phyloP scores from a whole-genome alignment of 2,329 filamentous ascomycete genomes.

The Colletotrichum tabaci region DNA sequence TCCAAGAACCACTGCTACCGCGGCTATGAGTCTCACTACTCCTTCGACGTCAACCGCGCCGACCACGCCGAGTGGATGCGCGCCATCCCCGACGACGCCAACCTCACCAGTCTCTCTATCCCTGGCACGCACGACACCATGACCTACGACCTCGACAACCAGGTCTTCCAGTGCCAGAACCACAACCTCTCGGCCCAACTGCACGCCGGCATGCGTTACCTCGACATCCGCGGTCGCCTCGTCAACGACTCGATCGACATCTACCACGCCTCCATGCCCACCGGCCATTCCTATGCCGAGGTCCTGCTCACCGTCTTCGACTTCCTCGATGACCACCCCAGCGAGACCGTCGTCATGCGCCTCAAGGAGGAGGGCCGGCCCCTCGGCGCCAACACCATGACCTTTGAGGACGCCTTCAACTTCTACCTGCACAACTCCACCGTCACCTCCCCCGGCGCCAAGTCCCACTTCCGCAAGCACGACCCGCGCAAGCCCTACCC shows the following conservation, averaged over 20 bases:
- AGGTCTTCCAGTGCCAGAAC: slow-evolving; percentile 64
- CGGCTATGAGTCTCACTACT: slow-evolving; percentile 55
- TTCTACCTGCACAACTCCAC: slow-evolving; percentile 54
- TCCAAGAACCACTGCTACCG: slow-evolving; percentile 48
- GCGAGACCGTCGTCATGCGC: slow-evolving; percentile 64
- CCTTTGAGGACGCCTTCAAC: slow-evolving; percentile 64
- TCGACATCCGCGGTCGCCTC: slow-evolving; percentile 64
- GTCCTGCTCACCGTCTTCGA: slow-evolving; percentile 60
- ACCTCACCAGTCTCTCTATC: slow-evolving; percentile 62
- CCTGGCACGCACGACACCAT: slow-evolving; percentile 69
- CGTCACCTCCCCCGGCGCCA: slow-evolving; percentile 53
- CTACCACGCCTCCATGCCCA: slow-evolving; percentile 63
- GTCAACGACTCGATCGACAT: slow-evolving; percentile 60
- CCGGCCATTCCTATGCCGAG: slow-evolving; percentile 60
- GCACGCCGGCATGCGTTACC: slow-evolving; percentile 62
- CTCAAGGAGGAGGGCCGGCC: slow-evolving; percentile 63
- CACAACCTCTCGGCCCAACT: slow-evolving; percentile 61
- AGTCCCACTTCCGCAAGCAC: slow-evolving; percentile 55
- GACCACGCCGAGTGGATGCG: slow-evolving; percentile 60
- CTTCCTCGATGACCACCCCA: slow-evolving; percentile 63
- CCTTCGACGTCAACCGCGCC: slow-evolving; percentile 58
- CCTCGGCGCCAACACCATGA: slow-evolving; percentile 53
- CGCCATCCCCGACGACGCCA: slow-evolving; percentile 56
- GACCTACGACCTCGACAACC: slow-evolving; percentile 58
- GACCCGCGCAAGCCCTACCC: slow-evolving; percentile 54